phyloP scores from a whole-genome alignment of 495 filamentous ascomycete genomes.

The Daldinia vernicosa region DNA sequence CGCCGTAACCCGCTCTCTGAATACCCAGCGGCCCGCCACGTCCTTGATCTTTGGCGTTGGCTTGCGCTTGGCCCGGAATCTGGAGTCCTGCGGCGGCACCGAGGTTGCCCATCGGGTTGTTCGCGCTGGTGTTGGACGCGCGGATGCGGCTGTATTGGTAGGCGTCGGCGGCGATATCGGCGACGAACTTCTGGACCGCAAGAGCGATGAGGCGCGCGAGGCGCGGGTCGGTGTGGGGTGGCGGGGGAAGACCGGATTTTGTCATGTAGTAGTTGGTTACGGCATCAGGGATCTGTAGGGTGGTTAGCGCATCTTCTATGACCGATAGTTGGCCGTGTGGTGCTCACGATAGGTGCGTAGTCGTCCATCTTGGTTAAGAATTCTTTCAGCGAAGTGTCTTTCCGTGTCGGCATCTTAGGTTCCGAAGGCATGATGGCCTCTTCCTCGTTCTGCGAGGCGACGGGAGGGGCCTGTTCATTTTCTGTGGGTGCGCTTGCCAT shows the following conservation, averaged over 20 bases:
- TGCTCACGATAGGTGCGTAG: slow-evolving; percentile 91
- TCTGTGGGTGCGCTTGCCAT: slow-evolving; percentile 41
- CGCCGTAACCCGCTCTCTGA: slow-evolving; percentile 89
- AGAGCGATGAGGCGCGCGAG: slow-evolving; percentile 93
- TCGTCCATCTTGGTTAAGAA: slow-evolving; percentile 97
- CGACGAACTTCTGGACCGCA: slow-evolving; percentile 97
- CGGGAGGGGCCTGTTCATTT: slow-evolving; percentile 44
- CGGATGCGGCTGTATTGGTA: slow-evolving; percentile 97
- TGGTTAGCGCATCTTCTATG: slow-evolving; percentile 11
- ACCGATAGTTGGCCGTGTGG: not conserved
- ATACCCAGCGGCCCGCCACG: slow-evolving; percentile 78
- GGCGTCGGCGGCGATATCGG: slow-evolving; percentile 95
- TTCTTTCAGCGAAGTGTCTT: slow-evolving; percentile 89
- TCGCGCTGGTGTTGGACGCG: slow-evolving; percentile 83
- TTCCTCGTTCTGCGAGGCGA: slow-evolving; percentile 37
- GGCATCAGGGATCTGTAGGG: slow-evolving; percentile 87
- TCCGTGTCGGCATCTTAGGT: slow-evolving; percentile 70
- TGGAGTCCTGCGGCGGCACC: slow-evolving; percentile 79
- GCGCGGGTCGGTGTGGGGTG: slow-evolving; percentile 83
- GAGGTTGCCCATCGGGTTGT: slow-evolving; percentile 87
- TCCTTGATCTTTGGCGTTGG: slow-evolving; percentile 65
- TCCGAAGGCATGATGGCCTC: slow-evolving; percentile 40
- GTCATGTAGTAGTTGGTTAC: slow-evolving; percentile 98
- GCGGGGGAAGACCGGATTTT: slow-evolving; percentile 89
- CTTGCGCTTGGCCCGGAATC: slow-evolving; percentile 66